phyloP scores from a whole-genome alignment of 176 grass and related monocot species.

The Cocos nucifera region DNA sequence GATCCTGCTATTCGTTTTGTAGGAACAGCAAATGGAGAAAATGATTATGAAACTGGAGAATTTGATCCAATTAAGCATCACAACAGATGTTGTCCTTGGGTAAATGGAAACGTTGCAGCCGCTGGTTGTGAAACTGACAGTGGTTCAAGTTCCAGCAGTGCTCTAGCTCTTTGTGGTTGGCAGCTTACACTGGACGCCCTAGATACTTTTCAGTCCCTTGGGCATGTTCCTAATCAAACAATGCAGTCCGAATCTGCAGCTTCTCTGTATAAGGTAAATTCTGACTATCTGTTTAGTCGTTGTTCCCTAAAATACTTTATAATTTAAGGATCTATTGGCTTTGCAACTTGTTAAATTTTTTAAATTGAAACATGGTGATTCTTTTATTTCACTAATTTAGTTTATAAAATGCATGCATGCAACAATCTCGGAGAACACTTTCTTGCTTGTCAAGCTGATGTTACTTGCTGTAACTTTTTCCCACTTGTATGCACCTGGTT shows the following conservation, averaged over 20 bases:
- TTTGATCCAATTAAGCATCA: conserved; percentile 96
- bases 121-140: conserved; percentile 51
- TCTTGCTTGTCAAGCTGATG: no score
- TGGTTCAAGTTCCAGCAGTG: conserved; percentile 42
- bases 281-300: conserved; percentile 5
- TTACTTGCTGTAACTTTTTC: no score
- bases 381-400: no score
- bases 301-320: neutral
- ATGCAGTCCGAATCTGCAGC: conserved; percentile 94
- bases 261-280: conserved; percentile 79
- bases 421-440: no score
- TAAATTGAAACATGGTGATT: neutral
- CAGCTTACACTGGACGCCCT: conserved; percentile 83
- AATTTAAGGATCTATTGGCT: neutral
- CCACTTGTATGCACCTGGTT: no score
- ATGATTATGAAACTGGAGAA: conserved; percentile 61
- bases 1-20: conserved; percentile 22
- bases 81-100: conserved; percentile 88
- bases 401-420: no score
- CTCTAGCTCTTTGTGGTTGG: conserved; percentile 63
- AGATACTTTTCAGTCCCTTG: conserved; percentile 68
- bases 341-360: neutral
- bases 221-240: conserved; percentile 75
- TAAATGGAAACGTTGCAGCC: conserved; percentile 74
- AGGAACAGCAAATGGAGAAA: conserved; percentile 86